A percentile compares a stretch with the other conserved stretches of the same genome.
Conservation (phyloP, 257 asterid species). For the Marsdenia floribunda region DNA sequence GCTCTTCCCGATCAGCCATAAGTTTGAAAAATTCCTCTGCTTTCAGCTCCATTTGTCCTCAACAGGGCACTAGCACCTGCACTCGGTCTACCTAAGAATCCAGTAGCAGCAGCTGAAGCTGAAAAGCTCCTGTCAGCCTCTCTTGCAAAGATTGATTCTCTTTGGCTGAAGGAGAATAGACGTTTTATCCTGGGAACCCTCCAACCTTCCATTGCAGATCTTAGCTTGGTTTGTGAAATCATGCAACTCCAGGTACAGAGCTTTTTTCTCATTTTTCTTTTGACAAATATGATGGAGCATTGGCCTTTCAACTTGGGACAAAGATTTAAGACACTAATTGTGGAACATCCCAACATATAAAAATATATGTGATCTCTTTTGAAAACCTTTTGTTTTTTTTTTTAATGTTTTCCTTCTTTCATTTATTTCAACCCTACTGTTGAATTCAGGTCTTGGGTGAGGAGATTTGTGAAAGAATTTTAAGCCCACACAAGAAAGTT, state of each 20-base stretch:
- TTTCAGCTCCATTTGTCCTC: conserved; percentile 48
- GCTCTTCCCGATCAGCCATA: conserved; percentile 3
- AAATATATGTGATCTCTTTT: too few species aligned
- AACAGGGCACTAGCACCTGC: conserved; percentile 58
- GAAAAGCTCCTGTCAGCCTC: conserved; percentile 65
- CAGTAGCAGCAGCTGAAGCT: conserved; percentile 57
- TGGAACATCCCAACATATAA: too few species aligned
- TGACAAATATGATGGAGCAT: too few species aligned
- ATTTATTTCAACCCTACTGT: neutral
- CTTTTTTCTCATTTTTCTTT: conserved; percentile 1
- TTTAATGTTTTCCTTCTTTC: neutral
- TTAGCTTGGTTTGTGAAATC: conserved; percentile 81
- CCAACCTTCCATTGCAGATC: conserved; percentile 90
- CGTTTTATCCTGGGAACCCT: conserved; percentile 66
- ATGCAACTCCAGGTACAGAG: conserved; percentile 81
- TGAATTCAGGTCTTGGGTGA: conserved; percentile 46
- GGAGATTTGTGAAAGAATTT: conserved; percentile 39
- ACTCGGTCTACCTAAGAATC: conserved; percentile 59
- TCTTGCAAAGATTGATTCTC: conserved; percentile 52
- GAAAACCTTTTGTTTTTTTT: neutral
- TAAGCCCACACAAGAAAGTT: conserved; percentile 58
- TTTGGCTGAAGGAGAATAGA: conserved; percentile 75
- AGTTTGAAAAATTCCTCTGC: conserved; percentile 17
- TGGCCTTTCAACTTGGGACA: neutral
- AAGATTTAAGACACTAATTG: neutral